These are phyloP conservation scores for Blastomyces silverae DNA, from an alignment of 2,329 filamentous ascomycete genomes.

Conservation along the genomic window DNA sequence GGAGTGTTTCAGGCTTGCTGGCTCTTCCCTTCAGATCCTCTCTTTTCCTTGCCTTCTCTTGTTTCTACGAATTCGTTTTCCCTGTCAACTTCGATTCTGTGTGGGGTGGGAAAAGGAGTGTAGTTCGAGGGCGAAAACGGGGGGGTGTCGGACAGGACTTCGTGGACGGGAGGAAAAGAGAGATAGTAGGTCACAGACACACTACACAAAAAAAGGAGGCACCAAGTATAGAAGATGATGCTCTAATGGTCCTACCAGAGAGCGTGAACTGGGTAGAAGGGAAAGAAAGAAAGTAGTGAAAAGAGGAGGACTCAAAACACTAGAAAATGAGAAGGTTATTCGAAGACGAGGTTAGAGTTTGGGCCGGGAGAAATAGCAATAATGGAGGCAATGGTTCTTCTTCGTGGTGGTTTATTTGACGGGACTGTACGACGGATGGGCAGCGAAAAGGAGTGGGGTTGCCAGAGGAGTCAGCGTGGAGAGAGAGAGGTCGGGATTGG, in stretches of 20 bases:
- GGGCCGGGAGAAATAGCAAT: slow-evolving; percentile 9
- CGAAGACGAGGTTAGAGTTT: not conserved
- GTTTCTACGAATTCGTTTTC: not conserved
- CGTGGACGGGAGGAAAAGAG: not conserved
- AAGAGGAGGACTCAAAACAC: not conserved
- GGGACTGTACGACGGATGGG: slow-evolving; percentile 3
- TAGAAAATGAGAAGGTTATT: not conserved
- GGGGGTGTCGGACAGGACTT: not conserved
- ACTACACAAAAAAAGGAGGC: not conserved
- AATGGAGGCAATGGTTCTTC: not conserved
- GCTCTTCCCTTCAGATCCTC: not conserved
- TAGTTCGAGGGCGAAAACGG: not conserved
- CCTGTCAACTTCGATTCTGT: not conserved
- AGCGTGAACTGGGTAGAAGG: not conserved
- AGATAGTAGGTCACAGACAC: not conserved
- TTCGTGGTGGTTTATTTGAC: not conserved
- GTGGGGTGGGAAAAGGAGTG: not conserved
- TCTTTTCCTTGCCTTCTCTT: not conserved
- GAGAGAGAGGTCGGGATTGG: not conserved
- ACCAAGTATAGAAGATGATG: not conserved
- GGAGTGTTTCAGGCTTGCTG: not conserved
- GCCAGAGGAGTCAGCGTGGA: not conserved
- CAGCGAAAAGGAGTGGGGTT: slow-evolving; percentile 10
- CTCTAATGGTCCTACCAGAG: not conserved
- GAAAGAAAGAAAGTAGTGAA: not conserved